A percentile compares a stretch with the other conserved stretches of the same genome.
Evolutionary conservation across 495 filamentous ascomycete genomes (phyloP).

Genomic region (Penicillium flavigenum): DNA sequence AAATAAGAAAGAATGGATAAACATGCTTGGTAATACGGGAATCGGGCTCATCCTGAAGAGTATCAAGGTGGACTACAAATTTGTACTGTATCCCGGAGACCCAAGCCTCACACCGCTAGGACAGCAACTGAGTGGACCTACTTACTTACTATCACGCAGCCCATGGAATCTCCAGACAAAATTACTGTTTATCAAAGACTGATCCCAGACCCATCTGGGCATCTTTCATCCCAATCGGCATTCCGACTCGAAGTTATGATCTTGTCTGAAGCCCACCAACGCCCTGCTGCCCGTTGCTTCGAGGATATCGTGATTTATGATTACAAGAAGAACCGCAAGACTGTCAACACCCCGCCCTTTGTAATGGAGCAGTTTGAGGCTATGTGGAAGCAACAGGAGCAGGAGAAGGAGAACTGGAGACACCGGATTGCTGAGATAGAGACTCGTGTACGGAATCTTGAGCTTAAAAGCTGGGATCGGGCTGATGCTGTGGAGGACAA

Average conservation of each 20-base stretch:
- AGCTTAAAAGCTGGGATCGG: conserved; percentile 74
- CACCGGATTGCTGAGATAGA: conserved; percentile 56
- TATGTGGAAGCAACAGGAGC: conserved; percentile 67
- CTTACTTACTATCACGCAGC: conserved; percentile 48
- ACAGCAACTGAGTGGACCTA: neutral
- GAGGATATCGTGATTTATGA: conserved; percentile 89
- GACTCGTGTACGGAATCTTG: conserved; percentile 56
- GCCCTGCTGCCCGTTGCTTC: conserved; percentile 72
- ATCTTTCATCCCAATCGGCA: conserved; percentile 41
- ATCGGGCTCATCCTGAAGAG: conserved; percentile 77
- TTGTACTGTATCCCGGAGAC: conserved; percentile 56
- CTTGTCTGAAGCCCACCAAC: conserved; percentile 74
- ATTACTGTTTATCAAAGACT: conserved; percentile 90
- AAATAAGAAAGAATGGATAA: conserved; percentile 65
- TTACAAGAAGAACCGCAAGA: conserved; percentile 58
- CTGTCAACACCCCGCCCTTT: conserved; percentile 59
- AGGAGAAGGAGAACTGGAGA: conserved; percentile 48
- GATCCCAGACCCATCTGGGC: conserved; percentile 44
- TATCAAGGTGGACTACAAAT: conserved; percentile 87
- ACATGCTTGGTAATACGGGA: conserved; percentile 63
- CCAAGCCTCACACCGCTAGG: neutral
- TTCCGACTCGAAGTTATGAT: conserved; percentile 63
- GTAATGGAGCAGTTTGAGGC: conserved; percentile 63
- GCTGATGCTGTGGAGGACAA: conserved; percentile 68
- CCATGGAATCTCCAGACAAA: conserved; percentile 83